phyloP scores from a whole-genome alignment of 176 grass and related monocot species.

The Elymus sibiricus region DNA sequence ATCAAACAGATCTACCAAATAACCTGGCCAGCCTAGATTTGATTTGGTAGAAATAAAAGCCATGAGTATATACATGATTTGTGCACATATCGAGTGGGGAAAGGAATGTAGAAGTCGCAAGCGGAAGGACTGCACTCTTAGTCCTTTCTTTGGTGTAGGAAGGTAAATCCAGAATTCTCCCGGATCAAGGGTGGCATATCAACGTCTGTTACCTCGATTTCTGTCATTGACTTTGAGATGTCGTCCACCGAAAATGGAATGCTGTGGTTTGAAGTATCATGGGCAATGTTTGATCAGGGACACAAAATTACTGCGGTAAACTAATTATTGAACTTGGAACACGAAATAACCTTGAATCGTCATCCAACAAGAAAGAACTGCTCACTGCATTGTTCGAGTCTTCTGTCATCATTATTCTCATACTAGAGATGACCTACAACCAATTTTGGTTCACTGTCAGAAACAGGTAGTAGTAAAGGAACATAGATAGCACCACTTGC shows the following conservation, averaged over 20 bases:
- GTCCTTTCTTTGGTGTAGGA: constrained; percentile 86
- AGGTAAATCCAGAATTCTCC: constrained; percentile 72
- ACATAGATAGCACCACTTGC: constrained; percentile 3
- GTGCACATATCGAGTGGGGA: constrained; percentile 47
- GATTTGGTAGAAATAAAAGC: constrained; percentile 28
- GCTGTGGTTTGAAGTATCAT: constrained; percentile 46
- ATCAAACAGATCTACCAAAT: constrained; percentile 30
- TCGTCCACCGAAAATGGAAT: constrained; percentile 93
- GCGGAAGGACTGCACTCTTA: constrained; percentile 21
- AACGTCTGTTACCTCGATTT: constrained; percentile 77
- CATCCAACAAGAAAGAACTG: constrained; percentile 94
- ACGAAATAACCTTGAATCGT: constrained; percentile 85
- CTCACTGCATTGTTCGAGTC: constrained; percentile 82
- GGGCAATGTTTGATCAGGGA: constrained; percentile 2
- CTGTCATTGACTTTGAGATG: constrained; percentile 85
- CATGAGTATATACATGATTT: constrained; percentile 67
- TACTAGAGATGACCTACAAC: constrained; percentile 79
- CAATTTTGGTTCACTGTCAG: constrained; percentile 26
- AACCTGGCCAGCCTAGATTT: constrained; percentile 37
- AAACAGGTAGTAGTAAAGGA: background rate
- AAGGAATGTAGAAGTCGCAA: constrained; percentile 8
- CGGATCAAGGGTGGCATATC: constrained; percentile 68
- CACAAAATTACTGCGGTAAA: background rate
- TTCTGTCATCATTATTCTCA: constrained; percentile 95
- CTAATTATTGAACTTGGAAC: constrained; percentile 13